Evolutionary conservation across 140 eudicot species (phyloP).

Genomic region (Ambrosia hybrid): DNA sequence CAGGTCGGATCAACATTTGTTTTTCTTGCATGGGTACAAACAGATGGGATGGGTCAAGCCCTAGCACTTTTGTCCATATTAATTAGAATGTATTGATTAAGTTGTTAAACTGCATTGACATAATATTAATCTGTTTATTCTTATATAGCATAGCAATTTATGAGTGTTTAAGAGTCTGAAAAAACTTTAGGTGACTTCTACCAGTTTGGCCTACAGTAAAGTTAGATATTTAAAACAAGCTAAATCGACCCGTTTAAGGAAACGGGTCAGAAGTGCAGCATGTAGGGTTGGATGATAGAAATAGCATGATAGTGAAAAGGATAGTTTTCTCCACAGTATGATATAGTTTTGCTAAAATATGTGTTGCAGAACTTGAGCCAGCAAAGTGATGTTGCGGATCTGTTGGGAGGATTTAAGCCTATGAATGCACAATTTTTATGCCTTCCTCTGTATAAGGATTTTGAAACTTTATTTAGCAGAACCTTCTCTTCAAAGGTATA

Average conservation of each 20-base stretch:
- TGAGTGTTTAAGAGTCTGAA: not conserved
- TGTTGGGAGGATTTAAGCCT: constrained; percentile 95
- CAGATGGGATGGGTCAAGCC: not conserved
- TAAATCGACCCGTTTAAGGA: not conserved
- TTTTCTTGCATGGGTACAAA: not conserved
- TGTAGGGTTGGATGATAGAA: constrained; percentile 5
- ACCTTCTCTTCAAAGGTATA: constrained; percentile 73
- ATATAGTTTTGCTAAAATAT: constrained; percentile 16
- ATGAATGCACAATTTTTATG: constrained; percentile 70
- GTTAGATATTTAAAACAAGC: not conserved
- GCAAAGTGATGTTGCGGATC: constrained; percentile 95
- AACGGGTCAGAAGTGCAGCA: not conserved
- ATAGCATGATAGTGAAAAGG: constrained; percentile 64
- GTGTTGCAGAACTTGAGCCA: constrained; percentile 86
- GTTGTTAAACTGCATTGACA: not conserved
- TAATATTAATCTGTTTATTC: not conserved
- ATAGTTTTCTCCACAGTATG: constrained; percentile 60
- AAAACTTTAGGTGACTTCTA: constrained; percentile 8
- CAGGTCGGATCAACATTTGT: not conserved
- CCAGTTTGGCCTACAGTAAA: not conserved
- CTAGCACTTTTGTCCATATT: not conserved
- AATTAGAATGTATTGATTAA: not conserved
- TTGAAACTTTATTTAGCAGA: constrained; percentile 50
- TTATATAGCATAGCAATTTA: not conserved
- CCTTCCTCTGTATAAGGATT: constrained; percentile 76